Percentiles rank a stretch among this genome's conserved stretches.
These are phyloP conservation scores for Mortierella alpina DNA, from an alignment of 192 early-diverging fungal species.

Conservation along the genomic window DNA sequence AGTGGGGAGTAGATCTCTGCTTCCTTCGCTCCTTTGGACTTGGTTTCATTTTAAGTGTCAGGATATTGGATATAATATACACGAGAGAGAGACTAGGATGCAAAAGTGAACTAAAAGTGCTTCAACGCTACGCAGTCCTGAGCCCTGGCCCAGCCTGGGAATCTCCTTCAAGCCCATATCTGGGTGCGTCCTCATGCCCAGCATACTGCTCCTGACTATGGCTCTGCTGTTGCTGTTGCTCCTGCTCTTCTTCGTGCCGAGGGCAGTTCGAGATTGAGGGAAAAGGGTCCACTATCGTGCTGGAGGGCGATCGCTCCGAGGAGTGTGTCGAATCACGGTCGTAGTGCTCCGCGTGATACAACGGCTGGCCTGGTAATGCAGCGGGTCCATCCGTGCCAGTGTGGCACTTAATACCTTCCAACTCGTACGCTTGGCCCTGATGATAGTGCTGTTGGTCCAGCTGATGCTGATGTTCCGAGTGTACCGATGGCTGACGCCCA, in stretches of 20 bases:
- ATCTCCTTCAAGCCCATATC: too few species aligned
- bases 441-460: background rate
- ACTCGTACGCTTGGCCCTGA: background rate
- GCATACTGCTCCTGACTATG: too few species aligned
- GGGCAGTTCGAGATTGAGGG: background rate
- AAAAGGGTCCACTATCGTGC: background rate
- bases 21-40: background rate
- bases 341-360: background rate
- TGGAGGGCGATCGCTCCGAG: background rate
- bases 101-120: background rate
- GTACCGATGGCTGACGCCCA: background rate
- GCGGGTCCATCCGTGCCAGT: background rate
- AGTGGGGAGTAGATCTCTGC: background rate
- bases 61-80: too few species aligned
- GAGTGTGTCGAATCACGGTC: background rate
- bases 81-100: background rate
- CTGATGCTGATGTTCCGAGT: background rate
- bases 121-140: background rate
- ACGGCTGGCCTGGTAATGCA: background rate
- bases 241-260: background rate
- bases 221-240: too few species aligned
- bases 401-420: conserved; percentile 7
- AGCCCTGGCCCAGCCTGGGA: background rate
- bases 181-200: too few species aligned
- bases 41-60: too few species aligned